phyloP scores from a whole-genome alignment of 2,329 filamentous ascomycete species.

The Epichloe bromicola region DNA sequence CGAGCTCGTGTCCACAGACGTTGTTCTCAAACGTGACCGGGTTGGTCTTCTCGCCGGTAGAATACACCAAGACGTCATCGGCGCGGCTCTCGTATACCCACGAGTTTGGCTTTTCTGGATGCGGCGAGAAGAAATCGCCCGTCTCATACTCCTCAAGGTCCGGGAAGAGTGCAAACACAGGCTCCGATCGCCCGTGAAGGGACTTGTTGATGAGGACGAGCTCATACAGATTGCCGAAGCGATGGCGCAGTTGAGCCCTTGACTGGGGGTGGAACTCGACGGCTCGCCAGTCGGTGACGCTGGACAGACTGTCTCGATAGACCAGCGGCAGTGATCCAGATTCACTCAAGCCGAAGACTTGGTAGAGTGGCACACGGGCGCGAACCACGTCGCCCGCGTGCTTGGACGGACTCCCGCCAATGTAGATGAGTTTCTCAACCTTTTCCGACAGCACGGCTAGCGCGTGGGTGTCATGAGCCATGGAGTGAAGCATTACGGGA shows the following conservation, averaged over 20 bases:
- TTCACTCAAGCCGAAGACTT: conserved; percentile 2
- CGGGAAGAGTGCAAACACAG: not conserved
- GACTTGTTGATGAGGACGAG: conserved; percentile 1
- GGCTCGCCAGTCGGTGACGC: not conserved
- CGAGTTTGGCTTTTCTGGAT: not conserved
- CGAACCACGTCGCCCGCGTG: not conserved
- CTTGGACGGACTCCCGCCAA: not conserved
- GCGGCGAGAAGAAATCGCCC: conserved; percentile 2
- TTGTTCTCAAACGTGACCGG: conserved; percentile 2
- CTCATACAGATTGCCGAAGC: not conserved
- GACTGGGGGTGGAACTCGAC: conserved; percentile 2
- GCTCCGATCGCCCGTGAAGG: not conserved
- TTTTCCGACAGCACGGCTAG: not conserved
- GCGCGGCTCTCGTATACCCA: conserved; percentile 2
- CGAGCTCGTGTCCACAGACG: conserved; percentile 1
- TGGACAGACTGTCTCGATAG: not conserved
- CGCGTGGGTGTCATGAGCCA: not conserved
- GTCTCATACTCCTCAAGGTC: conserved; percentile 1
- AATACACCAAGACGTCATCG: conserved; percentile 6
- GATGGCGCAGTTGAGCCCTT: not conserved
- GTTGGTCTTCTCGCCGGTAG: conserved; percentile 7
- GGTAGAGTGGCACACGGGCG: not conserved
- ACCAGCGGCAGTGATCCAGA: conserved; percentile 2
- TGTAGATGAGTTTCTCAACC: not conserved
- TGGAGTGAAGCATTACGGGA: not conserved